Evolutionary conservation across 2,329 filamentous ascomycete genomes (phyloP).

Genomic region (Myotisia sp.): DNA sequence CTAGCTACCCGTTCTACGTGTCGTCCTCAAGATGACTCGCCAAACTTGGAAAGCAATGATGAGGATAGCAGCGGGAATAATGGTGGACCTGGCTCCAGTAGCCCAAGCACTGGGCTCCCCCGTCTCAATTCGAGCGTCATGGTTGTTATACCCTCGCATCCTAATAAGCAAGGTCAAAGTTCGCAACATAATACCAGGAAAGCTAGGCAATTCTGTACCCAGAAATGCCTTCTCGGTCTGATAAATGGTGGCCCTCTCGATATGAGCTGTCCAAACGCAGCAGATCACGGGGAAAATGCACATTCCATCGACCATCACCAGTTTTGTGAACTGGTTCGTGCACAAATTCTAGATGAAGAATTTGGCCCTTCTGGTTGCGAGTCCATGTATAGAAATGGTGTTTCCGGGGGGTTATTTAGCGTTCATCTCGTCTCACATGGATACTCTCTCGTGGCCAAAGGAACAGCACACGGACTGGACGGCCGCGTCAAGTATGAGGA

Average conservation of each 20-base stretch:
- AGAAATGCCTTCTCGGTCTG: neutral
- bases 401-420: conserved; percentile 14
- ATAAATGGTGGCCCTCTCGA: conserved; percentile 19
- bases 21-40: neutral
- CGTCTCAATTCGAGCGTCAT: neutral
- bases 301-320: conserved; percentile 10
- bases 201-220: neutral
- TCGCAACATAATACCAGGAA: neutral
- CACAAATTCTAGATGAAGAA: conserved; percentile 8
- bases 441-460: conserved; percentile 15
- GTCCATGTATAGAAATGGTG: conserved; percentile 12
- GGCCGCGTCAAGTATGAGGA: conserved; percentile 10
- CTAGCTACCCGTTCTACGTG: neutral
- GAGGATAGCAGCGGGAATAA: conserved; percentile 1
- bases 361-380: conserved; percentile 9
- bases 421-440: conserved; percentile 13
- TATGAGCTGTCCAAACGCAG: conserved; percentile 26
- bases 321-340: conserved; percentile 4
- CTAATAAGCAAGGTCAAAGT: neutral
- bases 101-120: neutral
- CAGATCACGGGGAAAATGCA: conserved; percentile 17
- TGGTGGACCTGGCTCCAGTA: neutral
- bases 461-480: conserved; percentile 5
- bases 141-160: neutral
- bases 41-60: neutral